Conservation (phyloP, 192 early-diverging fungal species). For the Coemansia sp. region DNA sequence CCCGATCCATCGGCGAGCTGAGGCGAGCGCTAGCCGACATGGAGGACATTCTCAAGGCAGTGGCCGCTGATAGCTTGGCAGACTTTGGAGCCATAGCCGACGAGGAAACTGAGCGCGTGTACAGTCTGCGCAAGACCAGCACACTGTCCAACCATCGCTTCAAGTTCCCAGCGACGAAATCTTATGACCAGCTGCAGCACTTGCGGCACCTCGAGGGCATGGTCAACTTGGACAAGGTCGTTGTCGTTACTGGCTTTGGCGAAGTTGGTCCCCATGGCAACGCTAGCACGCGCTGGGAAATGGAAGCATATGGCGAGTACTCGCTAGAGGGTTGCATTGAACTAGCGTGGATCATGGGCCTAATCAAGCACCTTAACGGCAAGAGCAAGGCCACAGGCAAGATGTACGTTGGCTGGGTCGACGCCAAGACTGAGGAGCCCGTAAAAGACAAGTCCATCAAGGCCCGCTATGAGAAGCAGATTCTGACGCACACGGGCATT, state of each 20-base stretch:
- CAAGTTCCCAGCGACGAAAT: slow-evolving; percentile 72
- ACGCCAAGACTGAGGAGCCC: slow-evolving; percentile 75
- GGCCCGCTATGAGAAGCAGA: slow-evolving; percentile 87
- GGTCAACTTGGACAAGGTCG: slow-evolving; percentile 87
- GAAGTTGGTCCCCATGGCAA: slow-evolving; percentile 94
- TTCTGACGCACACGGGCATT: slow-evolving; percentile 86
- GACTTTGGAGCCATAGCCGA: slow-evolving; percentile 81
- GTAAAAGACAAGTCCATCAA: slow-evolving; percentile 87
- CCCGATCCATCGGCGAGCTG: slow-evolving; percentile 6
- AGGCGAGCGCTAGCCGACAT: slow-evolving; percentile 71
- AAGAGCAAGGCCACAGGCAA: slow-evolving; percentile 51
- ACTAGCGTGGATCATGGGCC: slow-evolving; percentile 98
- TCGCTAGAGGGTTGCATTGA: slow-evolving; percentile 77
- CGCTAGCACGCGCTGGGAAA: slow-evolving; percentile 94
- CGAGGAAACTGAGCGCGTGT: slow-evolving; percentile 62
- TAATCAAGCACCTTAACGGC: slow-evolving; percentile 81
- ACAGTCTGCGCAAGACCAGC: slow-evolving; percentile 84
- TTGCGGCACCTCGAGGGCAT: slow-evolving; percentile 65
- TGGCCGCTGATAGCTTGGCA: slow-evolving; percentile 72
- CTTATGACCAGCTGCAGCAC: slow-evolving; percentile 67
- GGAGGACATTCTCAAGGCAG: slow-evolving; percentile 83
- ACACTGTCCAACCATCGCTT: slow-evolving; percentile 91
- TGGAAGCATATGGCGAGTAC: slow-evolving; percentile 81
- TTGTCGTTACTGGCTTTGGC: slow-evolving; percentile 91
- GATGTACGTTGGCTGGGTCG: slow-evolving; percentile 77